Base-by-base conservation (phyloP, 139 green algal species). In the Ostreobium quekettii region DNA sequence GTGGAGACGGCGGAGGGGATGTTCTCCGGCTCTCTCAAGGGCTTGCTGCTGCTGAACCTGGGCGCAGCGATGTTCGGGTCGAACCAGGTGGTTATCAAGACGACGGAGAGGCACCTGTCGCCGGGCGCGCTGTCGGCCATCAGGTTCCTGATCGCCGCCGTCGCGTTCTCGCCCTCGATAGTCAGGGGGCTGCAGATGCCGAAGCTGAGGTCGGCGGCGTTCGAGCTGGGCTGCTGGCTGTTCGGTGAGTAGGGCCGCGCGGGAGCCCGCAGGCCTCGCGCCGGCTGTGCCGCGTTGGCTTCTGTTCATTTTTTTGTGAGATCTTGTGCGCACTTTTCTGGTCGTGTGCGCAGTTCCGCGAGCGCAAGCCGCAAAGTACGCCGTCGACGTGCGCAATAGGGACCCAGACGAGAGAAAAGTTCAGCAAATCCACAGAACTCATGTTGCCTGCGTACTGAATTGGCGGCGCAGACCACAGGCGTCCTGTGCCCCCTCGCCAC, bases 161-260 rank as follows among this genome's bases (percentile, higher is more conserved):
- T 73, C 31, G 66, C 36, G 29, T 82, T 78, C 46, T 15, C 60
- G 35, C 66, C 71, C 31, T 30, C 60, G 7, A 38, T 66, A 29
- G 24, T 49, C 6, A 36, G 32, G 15, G 76, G 66, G 0, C 31
- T 78, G 24, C 46, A 49, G 2, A 39, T 65, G 24, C 30, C 36
- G n/a, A 24, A 60, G 24, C 4, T 78, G 26, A 60, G 71, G 8
- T 3, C 8, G 3, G 31, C 36, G 6, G 66, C 71, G 6, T 1
- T 71, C 32, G 76, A 82, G 71, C 64, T 82, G 11, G 76, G 71
- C 30, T 11, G 66, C 7, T 82, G 60, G 57, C 71, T 82, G 3
- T 73, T 72, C 59, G 62, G 64, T 76, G 30, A 60, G 70, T n/a
- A 7, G 8, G 42, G 42, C 19, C n/a, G n/a, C n/a, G n/a, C n/a